Evolutionary conservation across 2,329 filamentous ascomycete genomes (phyloP).

Genomic region (Pseudopyricularia cyperi): DNA sequence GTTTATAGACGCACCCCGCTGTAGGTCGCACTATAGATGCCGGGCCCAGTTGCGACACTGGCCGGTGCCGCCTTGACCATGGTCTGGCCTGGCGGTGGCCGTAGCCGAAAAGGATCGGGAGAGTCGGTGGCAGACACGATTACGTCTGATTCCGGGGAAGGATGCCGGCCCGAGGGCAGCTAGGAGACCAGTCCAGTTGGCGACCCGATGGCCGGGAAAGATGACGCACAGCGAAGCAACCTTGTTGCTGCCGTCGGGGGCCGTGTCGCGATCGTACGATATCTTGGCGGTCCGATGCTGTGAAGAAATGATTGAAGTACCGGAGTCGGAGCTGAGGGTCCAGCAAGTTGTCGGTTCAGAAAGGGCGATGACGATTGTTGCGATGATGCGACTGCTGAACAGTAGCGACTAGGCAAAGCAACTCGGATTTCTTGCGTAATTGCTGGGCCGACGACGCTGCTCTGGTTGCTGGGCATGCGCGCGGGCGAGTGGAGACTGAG

Average conservation of each 20-base stretch:
- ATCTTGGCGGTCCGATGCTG: no score
- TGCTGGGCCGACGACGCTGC: not conserved
- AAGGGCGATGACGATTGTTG: not conserved
- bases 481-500: not conserved
- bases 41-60: constrained; percentile 18
- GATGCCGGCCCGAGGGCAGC: not conserved
- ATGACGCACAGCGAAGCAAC: not conserved
- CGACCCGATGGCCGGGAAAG: not conserved
- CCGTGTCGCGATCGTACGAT: no score
- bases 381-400: not conserved
- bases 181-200: not conserved
- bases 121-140: not conserved
- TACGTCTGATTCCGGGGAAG: not conserved
- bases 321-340: no score
- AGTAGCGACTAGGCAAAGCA: not conserved
- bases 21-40: constrained; percentile 57
- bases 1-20: constrained; percentile 42
- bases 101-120: constrained; percentile 2
- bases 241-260: not conserved
- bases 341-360: no score
- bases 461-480: not conserved
- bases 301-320: no score
- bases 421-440: not conserved
- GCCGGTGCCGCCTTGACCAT: constrained; percentile 2
- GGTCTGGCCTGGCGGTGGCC: constrained; percentile 1